A percentile compares a stretch with the other conserved stretches of the same genome.
phyloP scores from a whole-genome alignment of 352 stramenopile species.

The Phytophthora citricola region DNA sequence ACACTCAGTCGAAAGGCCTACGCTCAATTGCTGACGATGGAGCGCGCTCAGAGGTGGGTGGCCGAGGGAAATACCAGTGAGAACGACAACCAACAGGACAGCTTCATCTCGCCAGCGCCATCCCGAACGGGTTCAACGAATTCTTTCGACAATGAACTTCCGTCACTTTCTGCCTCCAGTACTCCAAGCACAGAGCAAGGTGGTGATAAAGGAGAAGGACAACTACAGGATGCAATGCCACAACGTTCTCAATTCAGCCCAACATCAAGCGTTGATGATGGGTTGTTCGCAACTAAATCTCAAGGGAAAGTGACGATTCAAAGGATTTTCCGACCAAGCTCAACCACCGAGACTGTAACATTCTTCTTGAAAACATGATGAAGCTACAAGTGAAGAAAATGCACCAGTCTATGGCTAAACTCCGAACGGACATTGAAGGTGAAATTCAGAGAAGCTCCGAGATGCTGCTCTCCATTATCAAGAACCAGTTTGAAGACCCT shows the following conservation, averaged over 20 bases:
- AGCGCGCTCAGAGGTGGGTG: conserved; percentile 22
- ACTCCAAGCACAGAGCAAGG: conserved; percentile 12
- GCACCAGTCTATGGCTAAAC: conserved; percentile 10
- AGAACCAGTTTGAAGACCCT: conserved; percentile 26
- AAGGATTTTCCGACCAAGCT: conserved; percentile 1
- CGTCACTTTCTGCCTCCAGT: background rate
- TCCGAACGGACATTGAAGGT: conserved; percentile 19
- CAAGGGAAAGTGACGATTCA: background rate
- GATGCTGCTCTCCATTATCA: conserved; percentile 27
- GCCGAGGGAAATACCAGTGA: background rate
- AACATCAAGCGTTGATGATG: background rate
- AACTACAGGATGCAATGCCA: background rate
- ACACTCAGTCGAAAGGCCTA: conserved; percentile 15
- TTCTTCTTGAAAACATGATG: conserved; percentile 36
- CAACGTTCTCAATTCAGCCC: background rate
- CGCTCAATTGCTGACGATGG: conserved; percentile 25
- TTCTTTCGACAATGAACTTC: background rate
- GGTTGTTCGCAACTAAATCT: background rate
- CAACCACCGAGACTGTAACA: conserved; percentile 38
- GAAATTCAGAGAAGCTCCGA: conserved; percentile 26
- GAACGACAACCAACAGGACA: background rate
- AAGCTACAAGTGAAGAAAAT: conserved; percentile 30
- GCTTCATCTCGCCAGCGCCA: background rate
- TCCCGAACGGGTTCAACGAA: background rate
- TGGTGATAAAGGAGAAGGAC: background rate